Conservation (phyloP, 78 protist species). For the Anaeramoeba ignava region DNA sequence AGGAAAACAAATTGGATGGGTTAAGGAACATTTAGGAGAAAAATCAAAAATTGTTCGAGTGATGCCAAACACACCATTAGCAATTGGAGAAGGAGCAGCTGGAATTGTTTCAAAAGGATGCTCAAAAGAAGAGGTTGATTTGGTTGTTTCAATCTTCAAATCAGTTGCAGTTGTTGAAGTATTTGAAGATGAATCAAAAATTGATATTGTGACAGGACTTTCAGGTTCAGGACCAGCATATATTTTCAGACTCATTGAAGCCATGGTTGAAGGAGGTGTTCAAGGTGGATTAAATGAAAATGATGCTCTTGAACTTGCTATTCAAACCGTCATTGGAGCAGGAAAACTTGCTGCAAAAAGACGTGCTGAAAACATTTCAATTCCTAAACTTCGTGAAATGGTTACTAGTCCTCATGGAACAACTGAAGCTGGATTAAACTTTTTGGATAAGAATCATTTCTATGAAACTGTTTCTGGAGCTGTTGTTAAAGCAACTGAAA, state of each 20-base stretch:
- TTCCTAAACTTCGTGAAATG: conserved; percentile 20
- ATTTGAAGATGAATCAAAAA: conserved; percentile 15
- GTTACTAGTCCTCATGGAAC: conserved; percentile 59
- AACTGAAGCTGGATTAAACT: conserved; percentile 42
- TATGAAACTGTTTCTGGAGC: conserved; percentile 31
- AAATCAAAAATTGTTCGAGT: conserved; percentile 26
- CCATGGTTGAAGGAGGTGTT: conserved; percentile 59
- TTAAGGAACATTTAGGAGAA: neutral
- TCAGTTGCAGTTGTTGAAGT: conserved; percentile 20
- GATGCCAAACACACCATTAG: conserved; percentile 47
- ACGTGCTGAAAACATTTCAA: conserved; percentile 13
- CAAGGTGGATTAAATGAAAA: conserved; percentile 34
- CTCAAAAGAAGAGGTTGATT: conserved; percentile 9
- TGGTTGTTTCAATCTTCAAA: conserved; percentile 3
- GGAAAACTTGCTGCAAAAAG: conserved; percentile 39
- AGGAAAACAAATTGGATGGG: conserved; percentile 10
- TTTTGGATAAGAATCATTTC: conserved; percentile 36
- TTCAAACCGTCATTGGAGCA: conserved; percentile 52
- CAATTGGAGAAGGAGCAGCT: conserved; percentile 25
- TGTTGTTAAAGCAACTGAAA: conserved; percentile 26
- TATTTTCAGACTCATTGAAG: conserved; percentile 51
- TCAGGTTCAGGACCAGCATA: conserved; percentile 60
- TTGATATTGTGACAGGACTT: conserved; percentile 61
- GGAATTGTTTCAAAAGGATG: neutral
- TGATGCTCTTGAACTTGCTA: conserved; percentile 33